Conservation (phyloP, 1,284 basidiomycete genomes). For the Ustilago sp. region DNA sequence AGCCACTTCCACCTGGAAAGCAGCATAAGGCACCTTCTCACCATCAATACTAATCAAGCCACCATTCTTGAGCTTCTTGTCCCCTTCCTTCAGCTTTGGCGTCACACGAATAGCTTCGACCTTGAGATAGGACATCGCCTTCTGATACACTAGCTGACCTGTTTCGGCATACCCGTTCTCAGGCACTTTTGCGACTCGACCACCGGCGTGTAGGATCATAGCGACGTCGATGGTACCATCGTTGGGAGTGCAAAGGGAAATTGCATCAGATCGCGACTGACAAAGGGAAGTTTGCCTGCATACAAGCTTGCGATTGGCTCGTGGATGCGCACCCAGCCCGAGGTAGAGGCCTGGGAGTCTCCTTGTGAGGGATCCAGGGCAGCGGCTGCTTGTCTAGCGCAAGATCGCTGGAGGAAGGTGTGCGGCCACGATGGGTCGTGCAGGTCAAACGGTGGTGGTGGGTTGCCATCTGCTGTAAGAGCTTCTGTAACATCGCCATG, state of each 20-base stretch:
- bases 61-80: conserved; percentile 48
- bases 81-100: conserved; percentile 50
- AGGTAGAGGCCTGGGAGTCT: background rate
- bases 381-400: conserved; percentile 6
- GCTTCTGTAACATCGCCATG: conserved; percentile 58
- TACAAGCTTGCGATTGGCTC: conserved; percentile 60
- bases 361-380: conserved; percentile 9
- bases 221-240: conserved; percentile 62
- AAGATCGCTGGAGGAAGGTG: conserved; percentile 13
- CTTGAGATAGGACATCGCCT: conserved; percentile 60
- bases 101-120: conserved; percentile 65
- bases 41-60: conserved; percentile 77
- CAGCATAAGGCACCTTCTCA: conserved; percentile 81
- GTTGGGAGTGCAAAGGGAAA: conserved; percentile 63
- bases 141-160: conserved; percentile 59
- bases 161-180: conserved; percentile 56
- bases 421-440: conserved; percentile 57
- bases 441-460: conserved; percentile 37
- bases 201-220: conserved; percentile 56
- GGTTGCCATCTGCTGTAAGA: conserved; percentile 17
- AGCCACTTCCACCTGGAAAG: conserved; percentile 83
- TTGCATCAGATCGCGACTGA: conserved; percentile 65
- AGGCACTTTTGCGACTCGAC: conserved; percentile 55
- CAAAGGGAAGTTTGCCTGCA: conserved; percentile 66
- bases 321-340: conserved; percentile 52